Evolutionary conservation across 805 yeast genomes (phyloP), one percentile per base, ranked within the genome.

Genomic region (Ascoidea asiatica): DNA sequence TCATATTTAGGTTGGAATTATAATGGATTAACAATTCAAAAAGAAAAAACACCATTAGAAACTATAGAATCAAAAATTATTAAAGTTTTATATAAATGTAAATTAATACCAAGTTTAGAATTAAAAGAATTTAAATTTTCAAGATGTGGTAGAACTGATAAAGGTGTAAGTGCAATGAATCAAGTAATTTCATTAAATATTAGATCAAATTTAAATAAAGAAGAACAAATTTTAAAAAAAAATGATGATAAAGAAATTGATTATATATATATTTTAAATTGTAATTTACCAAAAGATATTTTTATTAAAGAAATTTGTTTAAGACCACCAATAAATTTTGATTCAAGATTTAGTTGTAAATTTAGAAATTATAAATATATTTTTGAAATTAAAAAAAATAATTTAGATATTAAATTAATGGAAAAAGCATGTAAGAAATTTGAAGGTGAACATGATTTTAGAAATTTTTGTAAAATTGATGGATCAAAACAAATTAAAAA

Each of bases 1-100:
- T 82, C 95, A 0, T 92, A 92, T 59, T 56, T 85, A 42, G 98
- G 98, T 1, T 90, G 97, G 97, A 75, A 82, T 55, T 92, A 92
- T 61, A 87, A 81, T 56, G 98, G 98, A 0, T 66, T 92, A 20
- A 95, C 95, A 0, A 65, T 75, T 41, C 97, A 92, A 60, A 72
- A 71, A 48, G 88, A 79, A 22, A 74, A 73, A 3, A 82, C 92
- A 0, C 81, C 81, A 1, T 63, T 85, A 6, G 95, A 94, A 0
- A 92, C 98, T 0, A 89, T 92, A 2, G 98, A 92, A 56, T 79
- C 77, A 22, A 73, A 70, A 37, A 72, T 92, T 4, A 59, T 92
- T 38, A 72, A 80, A 38, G 95, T 95, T 0, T 59, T 92, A 61
- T 63, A 69, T 41, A 75, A 70, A 49, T 77, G 90, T 22, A 77